phyloP scores from a whole-genome alignment of 2,329 filamentous ascomycete species.

The Colletotrichum magnum region DNA sequence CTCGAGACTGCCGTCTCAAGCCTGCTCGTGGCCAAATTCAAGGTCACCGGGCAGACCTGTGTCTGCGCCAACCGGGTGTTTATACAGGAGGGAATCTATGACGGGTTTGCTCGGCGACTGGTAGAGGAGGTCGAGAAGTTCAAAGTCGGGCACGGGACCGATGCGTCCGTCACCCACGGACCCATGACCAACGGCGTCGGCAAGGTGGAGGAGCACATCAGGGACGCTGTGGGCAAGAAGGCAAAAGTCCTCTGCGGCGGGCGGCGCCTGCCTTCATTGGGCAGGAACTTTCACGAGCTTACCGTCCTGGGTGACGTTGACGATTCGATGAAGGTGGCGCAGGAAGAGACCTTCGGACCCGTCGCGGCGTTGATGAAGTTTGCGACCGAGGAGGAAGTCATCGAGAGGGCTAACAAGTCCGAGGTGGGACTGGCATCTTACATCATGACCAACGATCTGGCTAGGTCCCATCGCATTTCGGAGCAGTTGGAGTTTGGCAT shows the following conservation, averaged over 20 bases:
- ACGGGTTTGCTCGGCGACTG: slow-evolving; percentile 78
- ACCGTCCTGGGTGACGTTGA: slow-evolving; percentile 80
- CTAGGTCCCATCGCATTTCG: slow-evolving; percentile 57
- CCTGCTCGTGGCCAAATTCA: slow-evolving; percentile 90
- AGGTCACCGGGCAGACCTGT: slow-evolving; percentile 94
- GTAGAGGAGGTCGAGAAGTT: slow-evolving; percentile 82
- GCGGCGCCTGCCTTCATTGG: slow-evolving; percentile 72
- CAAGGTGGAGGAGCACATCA: slow-evolving; percentile 75
- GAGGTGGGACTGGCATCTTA: slow-evolving; percentile 83
- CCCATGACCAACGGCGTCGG: slow-evolving; percentile 75
- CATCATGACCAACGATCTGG: slow-evolving; percentile 71
- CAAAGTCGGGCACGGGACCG: slow-evolving; percentile 77
- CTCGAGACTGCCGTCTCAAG: slow-evolving; percentile 88
- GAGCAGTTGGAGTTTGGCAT: slow-evolving; percentile 74
- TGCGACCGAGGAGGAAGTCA: slow-evolving; percentile 78
- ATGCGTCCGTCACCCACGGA: slow-evolving; percentile 71
- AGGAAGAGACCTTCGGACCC: slow-evolving; percentile 83
- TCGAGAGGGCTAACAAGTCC: slow-evolving; percentile 75
- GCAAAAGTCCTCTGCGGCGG: slow-evolving; percentile 74
- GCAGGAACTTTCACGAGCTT: slow-evolving; percentile 79
- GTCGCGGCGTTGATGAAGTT: slow-evolving; percentile 80
- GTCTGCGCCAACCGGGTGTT: slow-evolving; percentile 90
- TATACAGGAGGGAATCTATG: slow-evolving; percentile 83
- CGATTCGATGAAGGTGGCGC: slow-evolving; percentile 75
- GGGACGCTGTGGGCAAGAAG: slow-evolving; percentile 74